Percentiles rank a stretch among this genome's conserved stretches.
These are phyloP conservation scores for Cryptomeria japonica DNA, from an alignment of 75 land plant species.

Conservation along the genomic window DNA sequence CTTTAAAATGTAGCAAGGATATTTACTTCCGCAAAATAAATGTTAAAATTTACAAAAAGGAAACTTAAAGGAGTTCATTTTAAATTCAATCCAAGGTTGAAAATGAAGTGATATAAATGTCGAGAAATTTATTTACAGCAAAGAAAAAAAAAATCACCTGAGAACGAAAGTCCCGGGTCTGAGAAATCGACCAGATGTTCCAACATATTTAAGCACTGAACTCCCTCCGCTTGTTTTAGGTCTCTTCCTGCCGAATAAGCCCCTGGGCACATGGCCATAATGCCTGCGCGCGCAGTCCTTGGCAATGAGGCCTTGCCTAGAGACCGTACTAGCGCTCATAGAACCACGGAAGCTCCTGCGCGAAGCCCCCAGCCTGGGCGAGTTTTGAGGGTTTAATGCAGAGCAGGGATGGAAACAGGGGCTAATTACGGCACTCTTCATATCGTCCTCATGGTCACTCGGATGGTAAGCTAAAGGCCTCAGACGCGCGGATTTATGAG, in stretches of 20 bases:
- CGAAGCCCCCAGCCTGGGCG: slow-evolving; percentile 4
- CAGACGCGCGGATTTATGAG: not conserved
- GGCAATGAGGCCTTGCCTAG: slow-evolving; percentile 4
- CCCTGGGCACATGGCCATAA: not conserved
- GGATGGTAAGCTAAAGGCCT: not conserved
- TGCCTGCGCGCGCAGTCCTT: slow-evolving; percentile 9
- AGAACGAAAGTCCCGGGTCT: not conserved
- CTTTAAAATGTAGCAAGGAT: not conserved
- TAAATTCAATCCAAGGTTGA: not conserved
- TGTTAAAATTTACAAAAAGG: not conserved
- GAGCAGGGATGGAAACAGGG: slow-evolving; percentile 8
- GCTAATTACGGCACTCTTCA: not conserved
- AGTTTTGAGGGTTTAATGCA: not conserved
- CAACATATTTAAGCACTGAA: not conserved
- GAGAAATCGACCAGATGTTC: not conserved
- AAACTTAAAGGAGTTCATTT: not conserved
- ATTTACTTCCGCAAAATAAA: not conserved
- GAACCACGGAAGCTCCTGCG: slow-evolving; percentile 8
- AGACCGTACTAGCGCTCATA: not conserved
- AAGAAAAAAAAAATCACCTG: not conserved
- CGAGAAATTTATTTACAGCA: not conserved
- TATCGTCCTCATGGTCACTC: slow-evolving; percentile 2
- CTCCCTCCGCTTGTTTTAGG: not conserved
- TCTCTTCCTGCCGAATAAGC: slow-evolving; percentile 10
- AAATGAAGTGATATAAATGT: not conserved